Percentiles rank a stretch among this genome's conserved stretches.
These are phyloP conservation scores for Herpetospermum pedunculosum DNA, from an alignment of 306 rosid genomes.

Conservation along the genomic window DNA sequence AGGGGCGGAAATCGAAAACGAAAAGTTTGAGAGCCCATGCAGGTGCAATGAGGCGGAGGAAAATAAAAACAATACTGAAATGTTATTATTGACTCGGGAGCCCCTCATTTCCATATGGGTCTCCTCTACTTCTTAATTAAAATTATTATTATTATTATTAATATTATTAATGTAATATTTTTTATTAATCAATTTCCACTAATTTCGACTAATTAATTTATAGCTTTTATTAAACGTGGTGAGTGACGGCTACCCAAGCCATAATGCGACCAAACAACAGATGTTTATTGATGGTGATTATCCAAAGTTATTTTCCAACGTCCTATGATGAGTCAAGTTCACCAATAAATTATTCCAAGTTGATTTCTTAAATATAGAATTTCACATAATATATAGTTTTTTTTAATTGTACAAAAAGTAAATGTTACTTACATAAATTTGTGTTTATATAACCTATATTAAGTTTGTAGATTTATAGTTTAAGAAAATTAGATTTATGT, in stretches of 20 bases:
- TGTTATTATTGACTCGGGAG: conserved; percentile 35
- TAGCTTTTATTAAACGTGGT: background rate
- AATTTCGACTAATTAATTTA: background rate
- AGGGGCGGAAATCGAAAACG: conserved; percentile 32
- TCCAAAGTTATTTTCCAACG: background rate
- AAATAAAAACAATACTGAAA: conserved; percentile 9
- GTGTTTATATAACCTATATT: too few species aligned
- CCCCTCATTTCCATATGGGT: conserved; percentile 39
- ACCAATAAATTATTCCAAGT: background rate
- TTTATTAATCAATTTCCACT: background rate
- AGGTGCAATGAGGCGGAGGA: conserved; percentile 50
- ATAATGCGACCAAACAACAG: background rate
- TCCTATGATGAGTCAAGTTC: background rate
- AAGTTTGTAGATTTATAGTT: too few species aligned
- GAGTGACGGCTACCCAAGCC: background rate
- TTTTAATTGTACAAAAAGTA: too few species aligned
- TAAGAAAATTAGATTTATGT: too few species aligned
- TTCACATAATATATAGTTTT: too few species aligned
- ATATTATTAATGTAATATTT: background rate
- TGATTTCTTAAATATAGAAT: background rate
- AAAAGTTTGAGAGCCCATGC: conserved; percentile 28
- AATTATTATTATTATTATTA: background rate
- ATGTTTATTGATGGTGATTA: background rate
- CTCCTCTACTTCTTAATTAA: conserved; percentile 28
- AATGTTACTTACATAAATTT: too few species aligned